These are phyloP conservation scores for Herpotrichia juniperi DNA, from an alignment of 2,329 filamentous ascomycete genomes.

Conservation along the genomic window DNA sequence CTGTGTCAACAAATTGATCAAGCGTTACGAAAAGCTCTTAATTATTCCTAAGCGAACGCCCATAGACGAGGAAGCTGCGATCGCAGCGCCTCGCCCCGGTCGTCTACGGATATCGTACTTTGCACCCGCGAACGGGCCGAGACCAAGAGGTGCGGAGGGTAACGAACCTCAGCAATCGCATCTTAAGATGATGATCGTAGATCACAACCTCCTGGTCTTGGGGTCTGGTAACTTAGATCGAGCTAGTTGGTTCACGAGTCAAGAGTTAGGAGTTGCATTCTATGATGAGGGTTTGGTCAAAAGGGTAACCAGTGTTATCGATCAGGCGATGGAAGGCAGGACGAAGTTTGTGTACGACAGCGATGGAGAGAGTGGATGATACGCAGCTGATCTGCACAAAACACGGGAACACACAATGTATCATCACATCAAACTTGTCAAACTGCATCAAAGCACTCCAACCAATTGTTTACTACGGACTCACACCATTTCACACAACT, in stretches of 20 bases:
- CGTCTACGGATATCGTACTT: conserved; percentile 66
- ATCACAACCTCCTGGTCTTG: conserved; percentile 69
- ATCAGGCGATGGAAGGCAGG: conserved; percentile 31
- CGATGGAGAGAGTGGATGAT: background rate
- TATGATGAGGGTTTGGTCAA: conserved; percentile 50
- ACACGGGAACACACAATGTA: too few species aligned
- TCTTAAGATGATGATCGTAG: conserved; percentile 77
- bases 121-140: conserved; percentile 37
- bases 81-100: conserved; percentile 46
- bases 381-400: too few species aligned
- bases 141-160: conserved; percentile 25
- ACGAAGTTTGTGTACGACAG: conserved; percentile 33
- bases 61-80: conserved; percentile 37
- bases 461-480: too few species aligned
- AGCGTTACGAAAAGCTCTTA: conserved; percentile 54
- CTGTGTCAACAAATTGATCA: conserved; percentile 66
- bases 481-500: too few species aligned
- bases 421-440: too few species aligned
- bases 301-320: conserved; percentile 30
- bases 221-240: conserved; percentile 86
- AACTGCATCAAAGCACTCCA: too few species aligned
- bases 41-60: conserved; percentile 7
- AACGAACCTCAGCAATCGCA: conserved; percentile 74
- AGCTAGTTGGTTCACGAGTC: conserved; percentile 85
- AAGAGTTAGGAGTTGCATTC: conserved; percentile 75